Evolutionary conservation across 306 rosid genomes (phyloP), one percentile per base, ranked within the genome.

Genomic region (Cucurbita ficifolia): DNA sequence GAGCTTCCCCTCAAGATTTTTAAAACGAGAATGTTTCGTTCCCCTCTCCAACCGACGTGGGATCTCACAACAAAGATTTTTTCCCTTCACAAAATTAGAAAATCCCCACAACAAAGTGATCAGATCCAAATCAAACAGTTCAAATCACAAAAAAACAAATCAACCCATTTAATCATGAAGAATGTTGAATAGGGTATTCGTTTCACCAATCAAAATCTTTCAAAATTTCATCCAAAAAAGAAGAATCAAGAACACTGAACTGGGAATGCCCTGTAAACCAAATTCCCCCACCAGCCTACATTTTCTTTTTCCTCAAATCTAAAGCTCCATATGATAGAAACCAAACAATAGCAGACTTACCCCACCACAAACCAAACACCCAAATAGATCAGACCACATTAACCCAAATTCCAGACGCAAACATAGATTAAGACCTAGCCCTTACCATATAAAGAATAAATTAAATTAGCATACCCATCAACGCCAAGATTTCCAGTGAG

Each of bases 351-450:
- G 21, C 12, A 67, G 17, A 21, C 39, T 43, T 19, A 45, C 72
- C 72, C 72, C 72, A 67, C 72, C 72, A 67, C 72, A 67, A 45
- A 67, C 39, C 72, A 67, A 67, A 67, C 72, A 45, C 54, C 38
- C 10, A 45, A 19, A 17, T 12, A 67, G 18, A 67, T 67, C 10
- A 67, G 52, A 42, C 53, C 53, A 19, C 72, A 43, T 65, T 11
- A 65, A 36, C 24, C 40, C 18, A 58, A 63, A 63, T 18, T 63
- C 38, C 39, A 67, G 54, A 45, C n/a, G 38, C 54, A 67, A 67
- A 67, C 19, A 67, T 3, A 18, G 70, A 63, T 63, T 63, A 63
- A 63, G 70, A 63, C 70, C 6, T 2, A 2, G 13, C 70, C 17
- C 39, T 63, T 10, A 40, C 70, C 16, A 63, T 40, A 40, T n/a